A percentile compares a stretch with the other conserved stretches of the same genome.
Conservation (phyloP, 441 rosid genomes). For the Dalechampia spathulata region DNA sequence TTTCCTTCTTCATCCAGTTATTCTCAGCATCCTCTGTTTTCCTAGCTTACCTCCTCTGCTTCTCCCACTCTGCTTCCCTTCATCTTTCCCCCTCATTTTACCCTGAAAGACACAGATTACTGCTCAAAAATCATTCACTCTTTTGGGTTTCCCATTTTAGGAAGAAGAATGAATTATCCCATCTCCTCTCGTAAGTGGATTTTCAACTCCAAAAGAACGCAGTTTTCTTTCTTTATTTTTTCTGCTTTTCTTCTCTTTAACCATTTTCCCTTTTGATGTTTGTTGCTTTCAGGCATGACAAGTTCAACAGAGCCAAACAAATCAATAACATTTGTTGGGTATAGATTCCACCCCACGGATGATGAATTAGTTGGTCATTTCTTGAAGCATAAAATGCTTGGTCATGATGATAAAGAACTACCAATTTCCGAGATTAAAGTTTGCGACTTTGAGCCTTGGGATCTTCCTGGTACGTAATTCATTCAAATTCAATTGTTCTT, state of each 20-base stretch:
- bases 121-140: background rate
- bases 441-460: constrained; percentile 40
- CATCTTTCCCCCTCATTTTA: too few relatives aligned
- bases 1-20: too few relatives aligned
- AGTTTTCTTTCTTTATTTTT: background rate
- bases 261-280: background rate
- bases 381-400: constrained; percentile 17
- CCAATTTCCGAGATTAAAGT: constrained; percentile 24
- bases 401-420: background rate
- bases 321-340: constrained; percentile 10
- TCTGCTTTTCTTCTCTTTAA: background rate
- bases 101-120: background rate
- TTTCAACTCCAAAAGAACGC: background rate
- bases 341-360: constrained; percentile 34
- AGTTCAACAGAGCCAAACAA: too few relatives aligned
- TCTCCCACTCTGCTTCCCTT: background rate
- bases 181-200: background rate
- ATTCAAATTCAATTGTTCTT: too few relatives aligned
- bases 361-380: constrained; percentile 25
- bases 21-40: too few relatives aligned
- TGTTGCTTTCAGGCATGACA: background rate
- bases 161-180: constrained; percentile 14
- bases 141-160: constrained; percentile 8
- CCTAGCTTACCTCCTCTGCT: background rate
- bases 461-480: constrained; percentile 35